Evolutionary conservation across 495 filamentous ascomycete genomes (phyloP).

Genomic region (Aspergillus conjunctus): DNA sequence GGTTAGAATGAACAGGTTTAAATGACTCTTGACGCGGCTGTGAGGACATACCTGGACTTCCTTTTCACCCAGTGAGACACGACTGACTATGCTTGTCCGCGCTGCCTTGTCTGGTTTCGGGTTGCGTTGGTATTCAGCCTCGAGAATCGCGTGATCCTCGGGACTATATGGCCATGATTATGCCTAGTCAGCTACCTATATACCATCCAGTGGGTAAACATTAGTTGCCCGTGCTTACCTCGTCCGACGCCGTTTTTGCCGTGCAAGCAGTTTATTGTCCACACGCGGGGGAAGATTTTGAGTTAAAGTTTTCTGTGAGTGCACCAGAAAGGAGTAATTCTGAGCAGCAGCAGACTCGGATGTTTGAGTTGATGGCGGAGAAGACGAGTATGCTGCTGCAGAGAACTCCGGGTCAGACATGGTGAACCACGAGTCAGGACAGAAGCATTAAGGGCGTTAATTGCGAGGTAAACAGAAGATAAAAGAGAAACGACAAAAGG

Average conservation of each 20-base stretch:
- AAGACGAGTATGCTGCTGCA: constrained; percentile 37
- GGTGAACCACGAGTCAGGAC: constrained; percentile 27
- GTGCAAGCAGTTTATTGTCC: constrained; percentile 66
- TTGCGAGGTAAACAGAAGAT: constrained; percentile 15
- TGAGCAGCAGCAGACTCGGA: constrained; percentile 42
- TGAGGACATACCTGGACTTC: constrained; percentile 85
- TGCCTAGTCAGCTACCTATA: neutral
- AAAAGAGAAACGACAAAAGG: constrained; percentile 11
- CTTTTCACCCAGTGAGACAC: constrained; percentile 91
- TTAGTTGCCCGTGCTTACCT: constrained; percentile 41
- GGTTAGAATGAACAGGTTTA: constrained; percentile 19
- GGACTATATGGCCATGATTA: constrained; percentile 54
- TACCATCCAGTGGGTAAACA: neutral
- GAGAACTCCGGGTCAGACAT: constrained; percentile 45
- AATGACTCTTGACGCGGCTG: constrained; percentile 11
- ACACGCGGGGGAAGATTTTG: constrained; percentile 63
- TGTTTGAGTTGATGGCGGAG: constrained; percentile 38
- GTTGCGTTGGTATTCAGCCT: constrained; percentile 82
- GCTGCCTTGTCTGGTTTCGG: constrained; percentile 91
- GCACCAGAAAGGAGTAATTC: constrained; percentile 67
- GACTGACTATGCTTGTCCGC: constrained; percentile 78
- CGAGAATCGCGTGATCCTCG: constrained; percentile 88
- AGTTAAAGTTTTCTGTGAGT: constrained; percentile 66
- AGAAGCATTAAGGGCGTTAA: constrained; percentile 16
- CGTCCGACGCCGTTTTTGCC: constrained; percentile 72